Base-by-base conservation (phyloP, 805 yeast species). In the Zygosaccharomyces rouxii region DNA sequence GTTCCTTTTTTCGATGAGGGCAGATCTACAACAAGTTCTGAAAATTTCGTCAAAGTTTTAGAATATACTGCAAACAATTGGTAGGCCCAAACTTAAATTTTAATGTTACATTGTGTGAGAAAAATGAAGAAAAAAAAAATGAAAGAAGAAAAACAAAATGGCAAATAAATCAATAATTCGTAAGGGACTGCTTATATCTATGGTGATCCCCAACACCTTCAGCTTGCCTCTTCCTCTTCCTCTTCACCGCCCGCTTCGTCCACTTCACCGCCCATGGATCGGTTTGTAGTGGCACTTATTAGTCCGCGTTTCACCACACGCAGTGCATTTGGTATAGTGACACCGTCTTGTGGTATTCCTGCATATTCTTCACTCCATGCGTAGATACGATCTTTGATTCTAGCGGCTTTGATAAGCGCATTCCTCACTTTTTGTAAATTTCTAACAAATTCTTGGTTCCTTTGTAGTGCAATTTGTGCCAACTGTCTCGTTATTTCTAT, bases 341-440 rank as follows among this genome's bases (percentile, higher is more conserved):
- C 73, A 47, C 65, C 71, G 30, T 71, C 77, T 51, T 77, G 80
- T 38, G 73, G 77, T 46, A 78, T 78, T 10, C 83, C 95, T 53
- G 84, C 75, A 78, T 86, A 85, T 62, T 90, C 97, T 58, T 78
- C 78, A 48, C 94, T 86, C 98, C 98, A 92, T 55, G 79, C 77
- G 53, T 74, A 77, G 40, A 94, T 77, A 55, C 81, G 79, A 39
- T 77, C 77, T 56, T 87, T 83, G 55, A 86, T 75, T 51, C 92
- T 72, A 56, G 86, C 87, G 0, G 96, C 92, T 58, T 86, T 78
- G 30, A 86, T 80, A 23, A 92, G 70, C 0, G 89, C 95, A 58
- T 76, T 76, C 56, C 97, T 76, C 31, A 94, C 76, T 30, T 74
- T 78, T n/a, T 80, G 73, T 59, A 94, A 71, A 52, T 89, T 86